A percentile compares a stretch with the other conserved stretches of the same genome.
phyloP scores from a whole-genome alignment of 192 early-diverging fungal species.

The Piromyces finnis region DNA sequence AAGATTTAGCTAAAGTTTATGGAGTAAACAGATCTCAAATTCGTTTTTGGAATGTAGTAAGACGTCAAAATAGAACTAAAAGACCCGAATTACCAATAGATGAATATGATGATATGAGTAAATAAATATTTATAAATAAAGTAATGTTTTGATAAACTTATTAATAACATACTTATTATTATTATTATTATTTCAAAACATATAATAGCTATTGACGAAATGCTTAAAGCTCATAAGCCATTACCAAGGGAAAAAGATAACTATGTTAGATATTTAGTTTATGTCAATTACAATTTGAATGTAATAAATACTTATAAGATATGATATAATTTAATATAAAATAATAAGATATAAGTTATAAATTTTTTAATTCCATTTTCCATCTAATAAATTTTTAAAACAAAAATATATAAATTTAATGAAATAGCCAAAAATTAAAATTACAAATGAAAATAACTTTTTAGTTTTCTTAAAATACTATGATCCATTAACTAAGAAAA shows the following conservation, averaged over 20 bases:
- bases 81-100: slow-evolving; percentile 56
- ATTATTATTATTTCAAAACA: too few species aligned
- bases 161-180: too few species aligned
- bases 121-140: not conserved
- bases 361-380: too few species aligned
- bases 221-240: not conserved
- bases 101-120: slow-evolving; percentile 19
- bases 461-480: slow-evolving; percentile 79
- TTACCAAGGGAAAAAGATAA: not conserved
- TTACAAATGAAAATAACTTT: slow-evolving; percentile 4
- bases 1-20: slow-evolving; percentile 16
- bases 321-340: too few species aligned
- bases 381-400: too few species aligned
- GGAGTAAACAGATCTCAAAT: slow-evolving; percentile 27
- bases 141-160: too few species aligned
- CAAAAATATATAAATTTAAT: too few species aligned
- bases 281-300: not conserved
- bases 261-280: not conserved
- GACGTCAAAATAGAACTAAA: slow-evolving; percentile 79
- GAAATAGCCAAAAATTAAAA: not conserved
- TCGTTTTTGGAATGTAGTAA: slow-evolving; percentile 71
- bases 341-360: too few species aligned
- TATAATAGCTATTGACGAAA: not conserved
- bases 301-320: not conserved
- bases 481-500: slow-evolving; percentile 31